Base-by-base conservation (phyloP, 164 flowering plant genomes). In the Brasenia schreberi region DNA sequence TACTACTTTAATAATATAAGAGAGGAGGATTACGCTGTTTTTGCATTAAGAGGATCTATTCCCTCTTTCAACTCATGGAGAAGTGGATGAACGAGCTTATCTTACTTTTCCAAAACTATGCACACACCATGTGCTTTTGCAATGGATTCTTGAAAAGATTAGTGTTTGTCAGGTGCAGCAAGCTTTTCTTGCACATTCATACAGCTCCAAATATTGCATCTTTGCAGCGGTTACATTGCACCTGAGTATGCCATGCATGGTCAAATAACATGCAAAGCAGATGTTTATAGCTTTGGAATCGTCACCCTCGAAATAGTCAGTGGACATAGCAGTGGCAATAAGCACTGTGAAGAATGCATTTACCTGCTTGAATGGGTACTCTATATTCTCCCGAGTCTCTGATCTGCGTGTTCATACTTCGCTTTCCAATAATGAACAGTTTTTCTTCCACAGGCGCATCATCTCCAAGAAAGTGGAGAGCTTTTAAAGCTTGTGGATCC, bases 401-500 rank as follows among this genome's bases (percentile, higher is more conserved):
- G 12, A 45, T 45, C 12, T 1, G 11, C 6, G 5, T 45, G 1
- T 7, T 12, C 12, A 12, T 45, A 45, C 53, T 1, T 45, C 12
- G 11, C 12, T 12, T 45, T 7, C 53, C 53, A 45, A 45, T 45
- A 45, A 45, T 45, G 2, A 6, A 45, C 53, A 45, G 53, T 45
- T 45, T 45, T 45, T 45, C 53, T 18, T 53, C 12, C 11, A 45
- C 53, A 65, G 66, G 66, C 66, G 19, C 43, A 42, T 65, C 56
- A 43, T 43, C 66, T 65, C 5, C 66, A 65, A 44, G 78, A 69
- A 64, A 66, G 70, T 45, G 78, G 75, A 0, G 19, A 44, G 42
- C 68, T 72, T 16, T 43, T 76, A 17, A 71, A 76, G 19, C 53
- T 76, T 16, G 75, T 76, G 4, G 78, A 75, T 33, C 78, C 78